Evolutionary conservation across 2,329 filamentous ascomycete species (phyloP), one percentile per base, ranked within the genome.

Genomic region (Alternaria postmessia): DNA sequence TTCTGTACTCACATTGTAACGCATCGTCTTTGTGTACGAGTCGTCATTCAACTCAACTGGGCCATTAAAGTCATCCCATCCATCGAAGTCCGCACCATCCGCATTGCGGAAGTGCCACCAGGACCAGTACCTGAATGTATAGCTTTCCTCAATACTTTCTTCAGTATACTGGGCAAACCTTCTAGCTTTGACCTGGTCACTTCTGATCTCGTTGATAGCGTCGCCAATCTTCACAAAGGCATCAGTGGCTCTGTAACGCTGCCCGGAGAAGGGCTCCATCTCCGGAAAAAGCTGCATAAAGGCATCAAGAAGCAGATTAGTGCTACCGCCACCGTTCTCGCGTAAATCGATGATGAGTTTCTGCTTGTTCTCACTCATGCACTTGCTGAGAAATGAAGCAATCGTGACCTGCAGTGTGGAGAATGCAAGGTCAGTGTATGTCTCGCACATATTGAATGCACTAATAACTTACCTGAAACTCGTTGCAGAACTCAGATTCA

Each of bases 321-420:
- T 71, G 11, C 64, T 63, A 11, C 89, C 88, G 16, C 88, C 88
- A 0, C 78, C 79, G 62, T 91, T 91, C 4, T 79, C 81, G 7
- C 84, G 82, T 8, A 91, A 65, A 64, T 91, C 89, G 58, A 91
- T 84, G 38, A 91, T 80, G 2, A 91, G 78, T 68, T 85, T 88
- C 39, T 79, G 83, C 70, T 86, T 87, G 3, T 81, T 80, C 7
- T 78, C 77, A 0, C 70, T 62, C 34, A 81, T 80, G 30, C 81
- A 81, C 22, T 78, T 71, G 0, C 75, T 69, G 9, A 88, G 72
- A 63, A 88, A 84, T 0, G 76, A 55, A 9, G 76, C 54, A 3
- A 76, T 61, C 39, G 71, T 63, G 34, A 71, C 66, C 46, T 49
- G 34, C 14, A 7, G 30, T 16, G 32, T 36, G 14, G 20, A 24